Evolutionary conservation across 2,329 filamentous ascomycete species (phyloP).

Genomic region (Colletotrichum tropicicola): DNA sequence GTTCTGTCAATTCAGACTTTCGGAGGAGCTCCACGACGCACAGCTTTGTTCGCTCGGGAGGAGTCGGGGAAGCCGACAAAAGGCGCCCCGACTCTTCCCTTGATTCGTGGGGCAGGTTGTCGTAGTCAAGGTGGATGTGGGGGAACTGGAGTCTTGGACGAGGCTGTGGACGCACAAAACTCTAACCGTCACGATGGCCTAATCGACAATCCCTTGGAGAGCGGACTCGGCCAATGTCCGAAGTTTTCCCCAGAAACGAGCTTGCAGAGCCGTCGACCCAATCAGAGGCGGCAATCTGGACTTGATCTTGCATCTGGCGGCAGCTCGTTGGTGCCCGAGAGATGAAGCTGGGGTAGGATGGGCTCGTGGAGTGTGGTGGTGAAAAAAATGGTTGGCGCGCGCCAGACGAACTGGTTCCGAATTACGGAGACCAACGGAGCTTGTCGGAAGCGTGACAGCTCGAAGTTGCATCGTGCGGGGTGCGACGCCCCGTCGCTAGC

Average conservation of each 20-base stretch:
- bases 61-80: slow-evolving; percentile 15
- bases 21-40: slow-evolving; percentile 14
- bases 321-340: slow-evolving; percentile 26
- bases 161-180: slow-evolving; percentile 21
- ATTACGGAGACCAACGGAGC: slow-evolving; percentile 25
- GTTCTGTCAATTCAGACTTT: neutral
- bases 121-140: slow-evolving; percentile 6
- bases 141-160: slow-evolving; percentile 15
- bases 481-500: slow-evolving; percentile 19
- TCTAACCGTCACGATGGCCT: slow-evolving; percentile 9
- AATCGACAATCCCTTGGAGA: slow-evolving; percentile 8
- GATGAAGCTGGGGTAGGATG: slow-evolving; percentile 11
- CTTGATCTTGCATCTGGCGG: slow-evolving; percentile 21
- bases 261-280: neutral
- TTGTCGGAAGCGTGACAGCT: slow-evolving; percentile 27
- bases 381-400: slow-evolving; percentile 14
- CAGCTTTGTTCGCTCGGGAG: neutral
- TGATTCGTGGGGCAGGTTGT: neutral
- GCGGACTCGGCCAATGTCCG: slow-evolving; percentile 26
- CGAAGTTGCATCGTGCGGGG: slow-evolving; percentile 28
- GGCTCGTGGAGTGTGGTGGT: neutral
- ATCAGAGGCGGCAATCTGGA: slow-evolving; percentile 8
- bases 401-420: slow-evolving; percentile 15
- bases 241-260: slow-evolving; percentile 9
- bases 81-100: slow-evolving; percentile 4